Conservation (phyloP, 2,329 filamentous ascomycete species). For the Botryotinia globosa region DNA sequence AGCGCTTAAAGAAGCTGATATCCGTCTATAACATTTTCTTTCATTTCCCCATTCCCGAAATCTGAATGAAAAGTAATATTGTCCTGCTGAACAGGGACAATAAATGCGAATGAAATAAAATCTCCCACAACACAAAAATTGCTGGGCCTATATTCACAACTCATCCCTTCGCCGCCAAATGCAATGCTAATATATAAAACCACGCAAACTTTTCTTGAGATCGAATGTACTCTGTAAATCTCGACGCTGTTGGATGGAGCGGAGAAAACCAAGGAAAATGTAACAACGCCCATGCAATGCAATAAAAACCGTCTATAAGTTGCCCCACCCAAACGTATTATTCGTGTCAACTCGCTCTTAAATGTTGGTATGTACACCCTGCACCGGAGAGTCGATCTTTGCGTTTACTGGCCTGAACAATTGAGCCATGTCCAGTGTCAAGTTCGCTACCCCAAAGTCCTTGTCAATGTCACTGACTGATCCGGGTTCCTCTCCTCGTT, state of each 20-base stretch:
- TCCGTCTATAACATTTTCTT: conserved; percentile 16
- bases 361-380: conserved; percentile 36
- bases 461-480: conserved; percentile 67
- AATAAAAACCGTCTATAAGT: conserved; percentile 19
- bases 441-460: conserved; percentile 59
- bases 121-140: background rate
- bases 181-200: conserved; percentile 19
- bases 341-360: conserved; percentile 25
- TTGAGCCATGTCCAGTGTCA: conserved; percentile 69
- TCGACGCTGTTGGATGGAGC: conserved; percentile 13
- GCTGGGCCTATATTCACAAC: conserved; percentile 1
- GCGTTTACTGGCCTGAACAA: conserved; percentile 62
- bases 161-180: conserved; percentile 15
- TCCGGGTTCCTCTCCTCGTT: conserved; percentile 64
- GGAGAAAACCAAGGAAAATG: conserved; percentile 17
- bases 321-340: conserved; percentile 24
- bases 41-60: conserved; percentile 4
- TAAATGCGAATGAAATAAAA: conserved; percentile 9
- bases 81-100: background rate
- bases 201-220: conserved; percentile 20
- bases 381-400: conserved; percentile 41
- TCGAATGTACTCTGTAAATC: background rate
- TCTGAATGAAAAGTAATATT: background rate
- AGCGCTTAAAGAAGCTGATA: conserved; percentile 14
- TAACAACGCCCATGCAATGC: conserved; percentile 22